Evolutionary conservation across 2,329 filamentous ascomycete genomes (phyloP), one percentile per base, ranked within the genome.

Genomic region (Aureobasidium vineae): DNA sequence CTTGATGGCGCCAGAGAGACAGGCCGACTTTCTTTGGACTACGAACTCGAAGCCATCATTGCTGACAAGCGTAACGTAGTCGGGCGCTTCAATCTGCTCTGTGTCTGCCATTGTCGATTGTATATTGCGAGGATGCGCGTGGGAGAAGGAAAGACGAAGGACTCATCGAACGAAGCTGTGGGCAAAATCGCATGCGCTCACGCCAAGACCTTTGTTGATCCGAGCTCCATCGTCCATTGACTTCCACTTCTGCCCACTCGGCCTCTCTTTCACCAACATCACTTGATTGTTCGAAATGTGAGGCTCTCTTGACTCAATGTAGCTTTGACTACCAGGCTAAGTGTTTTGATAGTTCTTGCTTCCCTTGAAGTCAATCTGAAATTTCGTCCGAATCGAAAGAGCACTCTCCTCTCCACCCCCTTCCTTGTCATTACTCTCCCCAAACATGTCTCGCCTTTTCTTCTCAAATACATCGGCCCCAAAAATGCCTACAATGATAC

Each of bases 21-120:
- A 81, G 68, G 89, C 86, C 2, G 89, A 88, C 59, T 90, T 88
- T 64, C 90, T 86, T 65, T 90, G 81, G 61, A 93, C 83, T 69
- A 90, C 86, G 75, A 91, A 93, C 79, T 92, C 89, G 75, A 87
- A 92, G 72, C 86, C 89, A 77, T 94, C 90, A 70, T 82, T 84
- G 0, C 90, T 92, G 49, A 92, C 83, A 63, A 94, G 85, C 5
- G 90, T 93, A 70, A 93, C 85, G 77, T 92, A 93, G 73, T 91
- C 87, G 77, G 64, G 64, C 23, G 59, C 43, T 19, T 45, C 36
- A 15, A 11, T 54, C 53, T 59, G 52, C 43, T 66, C 53, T 41
- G 47, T 45, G 19, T 53, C 56, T 50, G 43, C 53, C 64, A 66
- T 66, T 64, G 36, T 53, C 5, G 31, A 5, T 38, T 10, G 15